phyloP scores from a whole-genome alignment of 2,329 filamentous ascomycete species.

The Monilinia laxa region DNA sequence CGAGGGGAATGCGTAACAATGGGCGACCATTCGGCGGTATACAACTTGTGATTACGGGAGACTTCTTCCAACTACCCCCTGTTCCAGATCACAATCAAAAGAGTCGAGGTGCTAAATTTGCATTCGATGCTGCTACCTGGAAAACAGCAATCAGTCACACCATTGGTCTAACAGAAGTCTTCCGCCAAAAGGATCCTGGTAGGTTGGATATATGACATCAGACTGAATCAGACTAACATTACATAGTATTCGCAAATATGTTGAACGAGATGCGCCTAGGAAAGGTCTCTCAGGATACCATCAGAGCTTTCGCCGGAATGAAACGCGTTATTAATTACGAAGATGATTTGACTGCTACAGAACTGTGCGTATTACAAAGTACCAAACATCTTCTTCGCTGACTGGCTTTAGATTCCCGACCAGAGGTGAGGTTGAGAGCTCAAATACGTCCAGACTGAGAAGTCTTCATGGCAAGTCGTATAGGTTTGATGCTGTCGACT shows the following conservation, averaged over 20 bases:
- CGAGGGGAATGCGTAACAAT: conserved; percentile 82
- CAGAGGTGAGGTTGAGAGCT: conserved; percentile 81
- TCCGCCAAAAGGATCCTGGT: conserved; percentile 86
- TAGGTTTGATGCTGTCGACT: conserved; percentile 72
- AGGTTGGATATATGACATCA: conserved; percentile 33
- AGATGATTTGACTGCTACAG: conserved; percentile 78
- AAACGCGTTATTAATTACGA: conserved; percentile 68
- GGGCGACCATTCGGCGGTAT: conserved; percentile 93
- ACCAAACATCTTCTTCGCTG: conserved; percentile 27
- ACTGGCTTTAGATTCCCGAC: conserved; percentile 69
- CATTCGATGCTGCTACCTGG: conserved; percentile 92
- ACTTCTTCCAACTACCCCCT: conserved; percentile 96
- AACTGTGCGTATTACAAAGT: conserved; percentile 57
- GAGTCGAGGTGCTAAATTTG: conserved; percentile 71
- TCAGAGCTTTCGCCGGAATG: conserved; percentile 72
- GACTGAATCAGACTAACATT: conserved; percentile 35
- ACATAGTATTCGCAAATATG: conserved; percentile 80
- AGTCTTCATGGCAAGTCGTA: conserved; percentile 67
- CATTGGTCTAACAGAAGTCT: conserved; percentile 91
- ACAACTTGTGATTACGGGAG: conserved; percentile 90
- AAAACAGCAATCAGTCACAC: conserved; percentile 90
- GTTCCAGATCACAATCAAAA: conserved; percentile 71
- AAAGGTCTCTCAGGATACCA: conserved; percentile 71
- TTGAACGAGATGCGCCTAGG: conserved; percentile 97
- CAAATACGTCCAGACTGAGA: conserved; percentile 73